These are phyloP conservation scores for Globisporangium splendens DNA, from an alignment of 352 stramenopile genomes.

Conservation along the genomic window DNA sequence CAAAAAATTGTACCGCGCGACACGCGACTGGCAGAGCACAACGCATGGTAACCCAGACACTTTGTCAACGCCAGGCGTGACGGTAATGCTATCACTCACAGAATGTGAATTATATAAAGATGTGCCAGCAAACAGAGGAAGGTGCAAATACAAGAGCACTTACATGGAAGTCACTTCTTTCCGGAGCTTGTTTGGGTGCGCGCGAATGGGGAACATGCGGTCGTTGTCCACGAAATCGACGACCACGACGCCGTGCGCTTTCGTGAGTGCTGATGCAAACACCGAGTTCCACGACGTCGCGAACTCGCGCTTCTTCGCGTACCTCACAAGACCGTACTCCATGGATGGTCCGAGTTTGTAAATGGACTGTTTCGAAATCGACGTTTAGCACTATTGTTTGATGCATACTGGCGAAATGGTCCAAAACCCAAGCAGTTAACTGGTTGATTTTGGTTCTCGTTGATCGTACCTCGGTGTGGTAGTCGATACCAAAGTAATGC, in stretches of 20 bases:
- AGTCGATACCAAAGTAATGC: conserved; percentile 5
- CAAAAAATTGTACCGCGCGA: conserved; percentile 39
- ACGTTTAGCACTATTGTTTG: too few relatives aligned
- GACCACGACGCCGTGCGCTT: conserved; percentile 23
- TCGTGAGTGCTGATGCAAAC: not conserved
- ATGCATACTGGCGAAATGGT: too few relatives aligned
- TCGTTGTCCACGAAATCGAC: conserved; percentile 46
- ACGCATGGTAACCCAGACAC: conserved; percentile 1
- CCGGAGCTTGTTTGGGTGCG: not conserved
- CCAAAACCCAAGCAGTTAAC: too few relatives aligned
- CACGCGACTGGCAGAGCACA: conserved; percentile 4
- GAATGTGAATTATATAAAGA: not conserved
- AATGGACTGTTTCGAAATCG: not conserved
- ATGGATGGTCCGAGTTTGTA: not conserved
- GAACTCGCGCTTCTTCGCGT: not conserved
- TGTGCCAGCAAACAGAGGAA: not conserved
- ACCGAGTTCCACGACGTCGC: conserved; percentile 2
- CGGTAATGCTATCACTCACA: not conserved
- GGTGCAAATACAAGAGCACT: not conserved
- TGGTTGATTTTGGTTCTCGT: too few relatives aligned
- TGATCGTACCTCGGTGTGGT: not conserved
- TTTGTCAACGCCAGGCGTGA: not conserved
- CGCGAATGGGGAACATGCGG: conserved; percentile 14
- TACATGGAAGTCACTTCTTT: conserved; percentile 3
- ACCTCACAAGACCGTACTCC: conserved; percentile 4